A percentile compares a stretch with the other conserved stretches of the same genome.
These are phyloP conservation scores for Neonectria magnoliae DNA, from an alignment of 2,329 filamentous ascomycete species.

Conservation along the genomic window DNA sequence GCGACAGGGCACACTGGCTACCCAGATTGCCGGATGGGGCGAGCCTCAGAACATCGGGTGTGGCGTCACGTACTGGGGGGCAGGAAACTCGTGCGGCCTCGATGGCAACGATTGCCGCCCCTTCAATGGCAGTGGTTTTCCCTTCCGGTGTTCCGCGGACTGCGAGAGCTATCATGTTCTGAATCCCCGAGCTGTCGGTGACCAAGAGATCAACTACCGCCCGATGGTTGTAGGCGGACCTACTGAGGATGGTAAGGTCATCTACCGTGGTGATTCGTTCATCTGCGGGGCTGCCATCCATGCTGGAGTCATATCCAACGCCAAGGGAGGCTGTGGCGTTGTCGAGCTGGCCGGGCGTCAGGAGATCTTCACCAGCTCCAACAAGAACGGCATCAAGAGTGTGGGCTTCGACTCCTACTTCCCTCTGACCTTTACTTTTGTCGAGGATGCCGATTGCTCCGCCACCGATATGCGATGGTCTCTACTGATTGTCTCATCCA, in stretches of 20 bases:
- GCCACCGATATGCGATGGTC: constrained; percentile 86
- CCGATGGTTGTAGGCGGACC: constrained; percentile 77
- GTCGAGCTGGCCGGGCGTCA: constrained; percentile 77
- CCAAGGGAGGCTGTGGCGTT: constrained; percentile 83
- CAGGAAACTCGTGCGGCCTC: constrained; percentile 77
- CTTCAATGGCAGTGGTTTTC: constrained; percentile 74
- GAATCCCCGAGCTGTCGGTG: constrained; percentile 80
- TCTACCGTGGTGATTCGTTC: constrained; percentile 90
- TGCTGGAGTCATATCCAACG: constrained; percentile 78
- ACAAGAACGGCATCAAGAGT: constrained; percentile 79
- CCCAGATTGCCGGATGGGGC: constrained; percentile 75
- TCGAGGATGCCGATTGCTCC: constrained; percentile 70
- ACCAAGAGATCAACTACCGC: constrained; percentile 71
- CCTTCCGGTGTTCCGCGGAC: constrained; percentile 79
- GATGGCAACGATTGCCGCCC: constrained; percentile 80
- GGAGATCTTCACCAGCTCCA: constrained; percentile 69
- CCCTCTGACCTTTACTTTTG: constrained; percentile 85
- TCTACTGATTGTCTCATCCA: constrained; percentile 81
- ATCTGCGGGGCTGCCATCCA: constrained; percentile 88
- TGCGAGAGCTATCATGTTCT: constrained; percentile 73
- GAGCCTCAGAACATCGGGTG: constrained; percentile 73
- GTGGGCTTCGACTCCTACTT: constrained; percentile 88
- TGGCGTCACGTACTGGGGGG: constrained; percentile 74
- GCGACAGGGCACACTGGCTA: constrained; percentile 66
- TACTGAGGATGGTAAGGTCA: constrained; percentile 55